Base-by-base conservation (phyloP, 1,284 basidiomycete species). In the Microbotryomycetes sp. region DNA sequence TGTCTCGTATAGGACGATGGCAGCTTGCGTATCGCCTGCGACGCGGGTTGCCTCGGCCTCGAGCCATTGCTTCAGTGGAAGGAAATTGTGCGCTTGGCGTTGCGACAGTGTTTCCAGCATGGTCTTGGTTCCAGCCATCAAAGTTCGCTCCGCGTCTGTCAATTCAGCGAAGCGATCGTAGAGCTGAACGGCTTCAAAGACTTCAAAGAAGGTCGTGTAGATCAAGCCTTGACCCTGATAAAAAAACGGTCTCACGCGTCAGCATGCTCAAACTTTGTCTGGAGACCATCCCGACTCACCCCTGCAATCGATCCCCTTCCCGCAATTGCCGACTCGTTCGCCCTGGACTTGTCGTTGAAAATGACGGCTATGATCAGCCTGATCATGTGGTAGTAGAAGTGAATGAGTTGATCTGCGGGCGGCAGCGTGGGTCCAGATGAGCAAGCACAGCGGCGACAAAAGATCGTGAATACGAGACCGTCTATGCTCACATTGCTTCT, bases 111-210 rank as follows among this genome's bases (percentile, higher is more conserved):
- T 48, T 7, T 52, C 42, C 29, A 66, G 36, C 4, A 36, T 6
- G 5, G n/a, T 14, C 15, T 19, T 36, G 4, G 61, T 54, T 5
- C 26, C 22, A 2, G n/a, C 28, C 19, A 68, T 29, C n/a, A 28
- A 47, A 9, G 32, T 49, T 16, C 85, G 1, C 82, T 86, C 77
- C 78, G 88, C 32, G 82, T 87, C 51, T 78, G 89, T 5, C 82
- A 83, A 60, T 85, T 86, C 30, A 85, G 85, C 14, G 79, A 81
- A 63, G 79, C 86, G 68, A 84, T 90, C 12, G 83, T 86, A 30
- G 78, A 83, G 32, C 82, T 83, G 71, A 83, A 86, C 52, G 84
- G 83, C 16, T 89, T 91, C 72, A 83, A 89, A 61, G 83, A 87
- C 30, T 72, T 84, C 54, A 48, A 68, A 68, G 46, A 60, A 58